phyloP scores from a whole-genome alignment of 306 rosid species.

The Glycine latifolia region DNA sequence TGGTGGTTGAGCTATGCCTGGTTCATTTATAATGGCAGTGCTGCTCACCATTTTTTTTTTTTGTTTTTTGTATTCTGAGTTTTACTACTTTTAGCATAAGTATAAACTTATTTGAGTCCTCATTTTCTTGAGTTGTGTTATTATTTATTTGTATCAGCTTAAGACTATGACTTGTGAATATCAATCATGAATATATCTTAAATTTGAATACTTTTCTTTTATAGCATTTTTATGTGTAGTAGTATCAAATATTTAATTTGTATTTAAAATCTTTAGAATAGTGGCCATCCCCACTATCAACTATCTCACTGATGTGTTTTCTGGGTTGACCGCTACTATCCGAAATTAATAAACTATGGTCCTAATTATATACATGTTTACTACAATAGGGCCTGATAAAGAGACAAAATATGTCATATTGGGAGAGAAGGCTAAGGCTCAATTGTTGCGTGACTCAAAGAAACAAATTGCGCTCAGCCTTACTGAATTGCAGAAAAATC shows the following conservation, averaged over 20 bases:
- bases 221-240: not conserved
- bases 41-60: not conserved
- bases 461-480: constrained; percentile 64
- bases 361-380: constrained; percentile 10
- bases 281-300: not conserved
- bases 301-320: not conserved
- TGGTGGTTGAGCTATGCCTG: not conserved
- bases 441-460: constrained; percentile 89
- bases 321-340: not conserved
- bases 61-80: not conserved
- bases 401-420: constrained; percentile 79
- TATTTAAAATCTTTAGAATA: not conserved
- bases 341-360: not conserved
- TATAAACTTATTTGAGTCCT: not conserved
- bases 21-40: not conserved
- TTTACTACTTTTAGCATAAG: not conserved
- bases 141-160: not conserved
- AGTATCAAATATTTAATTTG: not conserved
- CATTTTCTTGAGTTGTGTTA: not conserved
- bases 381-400: constrained; percentile 76
- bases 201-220: not conserved
- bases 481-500: constrained; percentile 92
- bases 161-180: not conserved
- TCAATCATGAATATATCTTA: not conserved
- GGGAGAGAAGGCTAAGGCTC: constrained; percentile 99